Evolutionary conservation across 2,329 filamentous ascomycete species (phyloP).

Genomic region (Fusarium sp.): DNA sequence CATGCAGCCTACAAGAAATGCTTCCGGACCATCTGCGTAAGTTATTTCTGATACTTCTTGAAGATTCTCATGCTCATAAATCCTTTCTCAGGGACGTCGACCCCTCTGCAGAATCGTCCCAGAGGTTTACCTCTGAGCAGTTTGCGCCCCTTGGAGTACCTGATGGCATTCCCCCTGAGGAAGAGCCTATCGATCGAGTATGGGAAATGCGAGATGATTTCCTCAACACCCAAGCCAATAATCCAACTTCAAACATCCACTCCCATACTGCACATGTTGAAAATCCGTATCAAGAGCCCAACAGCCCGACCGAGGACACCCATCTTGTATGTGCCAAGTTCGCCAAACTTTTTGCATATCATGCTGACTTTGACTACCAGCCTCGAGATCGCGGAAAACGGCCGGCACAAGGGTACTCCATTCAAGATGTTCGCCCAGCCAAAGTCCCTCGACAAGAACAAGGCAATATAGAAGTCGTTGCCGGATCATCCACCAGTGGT

Average conservation of each 20-base stretch:
- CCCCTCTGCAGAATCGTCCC: neutral
- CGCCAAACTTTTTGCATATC: neutral
- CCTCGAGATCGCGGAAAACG: conserved; percentile 6
- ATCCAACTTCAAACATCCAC: neutral
- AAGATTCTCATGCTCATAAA: neutral
- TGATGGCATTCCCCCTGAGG: neutral
- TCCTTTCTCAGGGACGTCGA: neutral
- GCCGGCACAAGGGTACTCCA: neutral
- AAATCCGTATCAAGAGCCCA: conserved; percentile 8
- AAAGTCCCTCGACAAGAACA: conserved; percentile 7
- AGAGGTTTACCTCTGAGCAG: neutral
- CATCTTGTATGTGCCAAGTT: conserved; percentile 1
- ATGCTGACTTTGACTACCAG: neutral
- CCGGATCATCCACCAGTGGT: neutral
- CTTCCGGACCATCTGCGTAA: neutral
- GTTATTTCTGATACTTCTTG: neutral
- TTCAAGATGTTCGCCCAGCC: neutral
- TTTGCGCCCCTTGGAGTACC: neutral
- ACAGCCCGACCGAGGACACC: neutral
- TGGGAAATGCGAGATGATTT: neutral
- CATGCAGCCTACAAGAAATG: neutral
- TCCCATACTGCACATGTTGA: neutral
- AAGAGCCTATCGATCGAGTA: neutral
- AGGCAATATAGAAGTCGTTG: neutral
- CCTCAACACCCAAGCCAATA: accelerated